Evolutionary conservation across 1,284 basidiomycete genomes (phyloP), one percentile per base, ranked within the genome.

Genomic region (Mycena citricolor): DNA sequence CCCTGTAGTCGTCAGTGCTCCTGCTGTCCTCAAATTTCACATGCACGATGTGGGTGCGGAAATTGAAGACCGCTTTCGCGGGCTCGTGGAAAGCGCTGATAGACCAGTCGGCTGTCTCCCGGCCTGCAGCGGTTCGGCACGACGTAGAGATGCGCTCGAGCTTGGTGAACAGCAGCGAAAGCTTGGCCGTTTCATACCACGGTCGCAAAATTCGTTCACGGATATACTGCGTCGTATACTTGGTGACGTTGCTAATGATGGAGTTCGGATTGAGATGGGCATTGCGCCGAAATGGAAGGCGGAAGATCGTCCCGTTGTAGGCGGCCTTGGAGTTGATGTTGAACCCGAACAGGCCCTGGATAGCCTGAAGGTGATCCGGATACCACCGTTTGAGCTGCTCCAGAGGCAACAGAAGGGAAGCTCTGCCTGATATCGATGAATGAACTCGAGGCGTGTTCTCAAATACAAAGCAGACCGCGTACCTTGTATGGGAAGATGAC

Each of bases 301-400:
- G 45, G 42, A 52, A 52, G n/a, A 52, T 22, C 31, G 50, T 52
- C 50, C 50, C 50, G 6, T 31, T 23, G 30, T 52, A 52, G 20
- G 37, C 32, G 22, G 16, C 36, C 3, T 28, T 28, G 16, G 24
- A 33, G 32, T 37, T 22, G 23, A 44, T 37, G 12, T 39, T 34
- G 16, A 52, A 52, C 10, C 38, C 39, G 23, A 48, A 52, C 16
- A 48, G 12, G 2, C 50, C 46, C 17, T 52, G 31, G 11, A 52
- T n/a, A 12, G 34, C 34, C 26, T 44, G 34, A 21, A 52, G 39
- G 34, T 52, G 50, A 22, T 48, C 50, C 5, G 45, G 45, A 30
- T 52, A 52, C 50, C 45, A 51, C 50, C 50, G 38, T 44, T 42
- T 44, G 12, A 52, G 32, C 28, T 52, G 50, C 4, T 52, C 50